These are phyloP conservation scores for Rhinocladiella similis DNA, from an alignment of 2,329 filamentous ascomycete genomes.

Conservation along the genomic window DNA sequence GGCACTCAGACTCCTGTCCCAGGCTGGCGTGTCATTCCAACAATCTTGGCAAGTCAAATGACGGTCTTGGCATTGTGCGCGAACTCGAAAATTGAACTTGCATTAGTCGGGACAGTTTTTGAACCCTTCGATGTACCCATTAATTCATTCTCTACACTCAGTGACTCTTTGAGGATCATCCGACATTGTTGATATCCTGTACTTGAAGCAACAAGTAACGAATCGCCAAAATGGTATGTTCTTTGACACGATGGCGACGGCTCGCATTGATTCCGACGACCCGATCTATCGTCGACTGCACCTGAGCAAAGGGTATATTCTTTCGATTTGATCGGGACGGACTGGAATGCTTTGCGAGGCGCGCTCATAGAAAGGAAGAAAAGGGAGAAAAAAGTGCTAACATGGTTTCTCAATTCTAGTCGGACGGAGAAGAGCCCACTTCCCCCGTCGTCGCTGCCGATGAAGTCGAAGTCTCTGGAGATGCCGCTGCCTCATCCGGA, in stretches of 20 bases:
- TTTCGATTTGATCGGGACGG: no score
- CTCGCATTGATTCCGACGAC: neutral
- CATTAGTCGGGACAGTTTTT: neutral
- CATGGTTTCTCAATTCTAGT: conserved; percentile 54
- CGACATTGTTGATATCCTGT: conserved; percentile 41
- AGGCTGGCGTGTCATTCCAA: no score
- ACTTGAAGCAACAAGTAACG: conserved; percentile 28
- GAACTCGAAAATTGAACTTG: neutral
- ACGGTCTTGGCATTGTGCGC: neutral
- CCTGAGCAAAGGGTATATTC: neutral
- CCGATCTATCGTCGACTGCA: neutral
- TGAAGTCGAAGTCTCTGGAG: conserved; percentile 95
- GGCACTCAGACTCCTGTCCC: no score
- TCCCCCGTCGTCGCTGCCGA: conserved; percentile 69
- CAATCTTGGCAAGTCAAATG: no score
- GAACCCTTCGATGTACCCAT: conserved; percentile 16
- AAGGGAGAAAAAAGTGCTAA: conserved; percentile 21
- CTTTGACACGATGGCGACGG: neutral
- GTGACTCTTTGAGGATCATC: conserved; percentile 56
- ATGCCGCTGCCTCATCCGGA: conserved; percentile 72
- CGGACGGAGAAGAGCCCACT: conserved; percentile 99
- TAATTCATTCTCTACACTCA: conserved; percentile 23
- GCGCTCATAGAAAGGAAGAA: neutral
- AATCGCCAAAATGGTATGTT: conserved; percentile 49
- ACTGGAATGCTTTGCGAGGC: no score